Percentiles rank a stretch among this genome's conserved stretches.
These are phyloP conservation scores for Podochytrium sp. DNA, from an alignment of 192 early-diverging fungal genomes.

Conservation along the genomic window DNA sequence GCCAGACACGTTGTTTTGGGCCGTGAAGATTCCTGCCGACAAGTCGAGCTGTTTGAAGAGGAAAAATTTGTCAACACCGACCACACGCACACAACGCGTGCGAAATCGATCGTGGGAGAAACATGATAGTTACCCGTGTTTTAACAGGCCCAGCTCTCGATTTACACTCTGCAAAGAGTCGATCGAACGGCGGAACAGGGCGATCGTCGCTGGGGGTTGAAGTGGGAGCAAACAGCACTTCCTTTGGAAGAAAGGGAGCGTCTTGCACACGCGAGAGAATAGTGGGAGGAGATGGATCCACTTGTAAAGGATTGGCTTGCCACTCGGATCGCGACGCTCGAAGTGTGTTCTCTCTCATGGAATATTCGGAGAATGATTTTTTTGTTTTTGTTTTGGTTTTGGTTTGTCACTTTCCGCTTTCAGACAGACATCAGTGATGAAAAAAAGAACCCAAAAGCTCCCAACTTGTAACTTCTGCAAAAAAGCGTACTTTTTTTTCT, in stretches of 20 bases:
- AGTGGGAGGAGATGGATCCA: neutral
- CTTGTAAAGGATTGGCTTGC: neutral
- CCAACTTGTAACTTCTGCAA: neutral
- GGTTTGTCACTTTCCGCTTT: neutral
- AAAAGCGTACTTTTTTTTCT: neutral
- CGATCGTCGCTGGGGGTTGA: neutral
- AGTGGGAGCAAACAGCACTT: neutral
- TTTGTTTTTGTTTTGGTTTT: neutral
- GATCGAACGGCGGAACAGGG: slow-evolving; percentile 18
- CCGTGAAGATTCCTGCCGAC: neutral
- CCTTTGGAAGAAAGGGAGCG: neutral
- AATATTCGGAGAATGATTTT: neutral
- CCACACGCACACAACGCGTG: too few relatives aligned
- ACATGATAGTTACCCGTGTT: slow-evolving; percentile 4
- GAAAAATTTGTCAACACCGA: neutral
- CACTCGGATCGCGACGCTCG: slow-evolving; percentile 5
- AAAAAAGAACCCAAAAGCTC: neutral
- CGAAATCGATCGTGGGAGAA: too few relatives aligned
- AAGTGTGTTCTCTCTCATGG: neutral
- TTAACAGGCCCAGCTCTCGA: neutral
- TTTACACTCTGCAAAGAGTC: neutral
- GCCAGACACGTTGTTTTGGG: neutral
- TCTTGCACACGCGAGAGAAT: neutral
- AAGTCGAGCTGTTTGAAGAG: neutral
- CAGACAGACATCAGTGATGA: too few relatives aligned